A percentile compares a stretch with the other conserved stretches of the same genome.
These are phyloP conservation scores for Chaetoscypha palmicola DNA, from an alignment of 2,329 filamentous ascomycete species.

Conservation along the genomic window DNA sequence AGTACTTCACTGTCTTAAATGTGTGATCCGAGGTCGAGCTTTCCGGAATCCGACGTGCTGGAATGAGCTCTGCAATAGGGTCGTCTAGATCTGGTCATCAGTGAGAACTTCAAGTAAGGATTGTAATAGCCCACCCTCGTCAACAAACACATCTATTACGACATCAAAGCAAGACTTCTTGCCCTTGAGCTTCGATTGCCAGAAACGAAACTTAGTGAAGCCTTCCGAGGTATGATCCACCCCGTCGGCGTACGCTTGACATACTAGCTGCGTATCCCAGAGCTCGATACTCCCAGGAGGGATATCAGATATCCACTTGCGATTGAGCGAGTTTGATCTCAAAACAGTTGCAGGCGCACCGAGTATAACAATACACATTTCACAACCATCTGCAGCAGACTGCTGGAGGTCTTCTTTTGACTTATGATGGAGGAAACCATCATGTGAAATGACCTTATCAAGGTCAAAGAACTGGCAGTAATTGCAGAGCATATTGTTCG, in stretches of 20 bases:
- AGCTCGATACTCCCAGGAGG: neutral
- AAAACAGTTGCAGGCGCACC: neutral
- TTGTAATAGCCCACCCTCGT: neutral
- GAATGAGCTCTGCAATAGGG: neutral
- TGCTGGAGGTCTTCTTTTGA: neutral
- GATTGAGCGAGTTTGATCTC: neutral
- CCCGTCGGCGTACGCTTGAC: neutral
- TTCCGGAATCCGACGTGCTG: neutral
- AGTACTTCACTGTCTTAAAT: neutral
- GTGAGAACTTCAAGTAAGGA: neutral
- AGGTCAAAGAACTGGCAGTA: neutral
- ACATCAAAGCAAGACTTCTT: neutral
- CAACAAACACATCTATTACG: neutral
- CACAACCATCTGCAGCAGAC: neutral
- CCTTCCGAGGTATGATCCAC: neutral
- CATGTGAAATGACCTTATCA: neutral
- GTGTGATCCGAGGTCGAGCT: neutral
- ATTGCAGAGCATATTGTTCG: neutral
- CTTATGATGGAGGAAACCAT: neutral
- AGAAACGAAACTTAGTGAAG: neutral
- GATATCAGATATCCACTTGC: neutral
- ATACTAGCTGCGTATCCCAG: neutral
- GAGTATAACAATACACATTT: neutral
- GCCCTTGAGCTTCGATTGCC: neutral
- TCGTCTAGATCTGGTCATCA: neutral